Conservation (phyloP, 768 basidiomycete species). For the Steccherinum ochraceum region DNA sequence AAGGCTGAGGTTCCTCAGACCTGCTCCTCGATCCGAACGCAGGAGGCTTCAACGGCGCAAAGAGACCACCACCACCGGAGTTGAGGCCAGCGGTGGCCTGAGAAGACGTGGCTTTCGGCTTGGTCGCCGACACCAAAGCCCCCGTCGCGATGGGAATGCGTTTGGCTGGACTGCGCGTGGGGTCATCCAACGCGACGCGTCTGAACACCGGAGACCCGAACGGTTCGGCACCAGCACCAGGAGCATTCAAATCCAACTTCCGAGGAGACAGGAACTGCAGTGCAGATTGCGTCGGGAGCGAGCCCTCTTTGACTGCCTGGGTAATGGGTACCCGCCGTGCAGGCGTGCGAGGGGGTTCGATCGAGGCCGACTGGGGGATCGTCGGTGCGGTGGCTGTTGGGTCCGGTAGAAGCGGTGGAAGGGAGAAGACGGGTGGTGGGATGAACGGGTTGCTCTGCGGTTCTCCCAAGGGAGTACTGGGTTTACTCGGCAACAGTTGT, state of each 20-base stretch:
- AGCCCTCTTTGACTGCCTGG: constrained; percentile 43
- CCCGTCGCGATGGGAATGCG: constrained; percentile 24
- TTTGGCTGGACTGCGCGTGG: constrained; percentile 28
- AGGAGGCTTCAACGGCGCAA: background rate
- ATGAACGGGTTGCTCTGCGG: constrained; percentile 5
- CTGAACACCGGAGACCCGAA: constrained; percentile 33
- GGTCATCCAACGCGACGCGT: constrained; percentile 34
- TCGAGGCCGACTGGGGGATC: background rate
- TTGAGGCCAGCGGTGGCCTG: background rate
- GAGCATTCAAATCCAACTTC: constrained; percentile 23
- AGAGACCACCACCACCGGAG: no score
- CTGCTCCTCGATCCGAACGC: background rate
- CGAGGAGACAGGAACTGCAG: constrained; percentile 29
- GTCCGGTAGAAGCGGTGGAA: background rate
- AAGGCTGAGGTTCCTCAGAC: constrained; percentile 12
- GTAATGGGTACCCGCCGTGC: constrained; percentile 58
- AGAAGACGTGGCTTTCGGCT: background rate
- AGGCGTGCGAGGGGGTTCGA: constrained; percentile 40
- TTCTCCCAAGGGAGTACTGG: background rate
- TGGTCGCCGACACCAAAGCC: constrained; percentile 6
- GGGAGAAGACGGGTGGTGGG: background rate
- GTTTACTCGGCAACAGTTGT: constrained; percentile 27
- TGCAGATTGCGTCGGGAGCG: constrained; percentile 21
- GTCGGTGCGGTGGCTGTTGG: background rate
- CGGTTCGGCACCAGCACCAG: constrained; percentile 5